A percentile compares a stretch with the other conserved stretches of the same genome.
These are phyloP conservation scores for Russula ochroleuca DNA, from an alignment of 768 basidiomycete species.

Conservation along the genomic window DNA sequence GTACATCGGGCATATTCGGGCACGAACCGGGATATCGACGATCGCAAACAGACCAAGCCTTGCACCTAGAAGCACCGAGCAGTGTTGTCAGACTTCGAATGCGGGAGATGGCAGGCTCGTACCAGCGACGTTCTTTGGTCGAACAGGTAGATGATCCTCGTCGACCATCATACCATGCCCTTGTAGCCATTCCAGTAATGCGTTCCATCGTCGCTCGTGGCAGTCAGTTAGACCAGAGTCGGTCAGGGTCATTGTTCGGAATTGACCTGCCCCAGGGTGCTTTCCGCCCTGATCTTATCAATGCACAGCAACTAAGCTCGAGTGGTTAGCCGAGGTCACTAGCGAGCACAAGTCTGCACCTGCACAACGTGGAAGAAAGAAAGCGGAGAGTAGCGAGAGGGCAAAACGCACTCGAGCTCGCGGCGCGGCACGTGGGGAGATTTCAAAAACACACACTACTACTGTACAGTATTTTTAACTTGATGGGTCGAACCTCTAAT, in stretches of 20 bases:
- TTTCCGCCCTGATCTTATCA: not conserved
- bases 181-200: slow-evolving; percentile 24
- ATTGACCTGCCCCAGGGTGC: not conserved
- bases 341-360: too few species aligned
- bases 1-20: not conserved
- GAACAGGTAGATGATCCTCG: slow-evolving; percentile 43
- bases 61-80: slow-evolving; percentile 40
- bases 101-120: slow-evolving; percentile 28
- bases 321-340: not conserved
- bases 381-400: not conserved
- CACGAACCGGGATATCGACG: slow-evolving; percentile 41
- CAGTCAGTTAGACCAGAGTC: not conserved
- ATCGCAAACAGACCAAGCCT: slow-evolving; percentile 68
- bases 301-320: too few species aligned
- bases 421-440: not conserved
- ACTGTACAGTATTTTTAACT: not conserved
- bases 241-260: not conserved
- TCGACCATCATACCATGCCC: slow-evolving; percentile 31
- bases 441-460: not conserved
- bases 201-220: slow-evolving; percentile 19
- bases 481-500: not conserved
- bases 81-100: not conserved
- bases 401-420: not conserved
- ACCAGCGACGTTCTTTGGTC: slow-evolving; percentile 53
- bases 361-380: not conserved